Evolutionary conservation across 192 early-diverging fungal genomes (phyloP), one percentile per base, ranked within the genome.

Genomic region (Coemansia sp.): DNA sequence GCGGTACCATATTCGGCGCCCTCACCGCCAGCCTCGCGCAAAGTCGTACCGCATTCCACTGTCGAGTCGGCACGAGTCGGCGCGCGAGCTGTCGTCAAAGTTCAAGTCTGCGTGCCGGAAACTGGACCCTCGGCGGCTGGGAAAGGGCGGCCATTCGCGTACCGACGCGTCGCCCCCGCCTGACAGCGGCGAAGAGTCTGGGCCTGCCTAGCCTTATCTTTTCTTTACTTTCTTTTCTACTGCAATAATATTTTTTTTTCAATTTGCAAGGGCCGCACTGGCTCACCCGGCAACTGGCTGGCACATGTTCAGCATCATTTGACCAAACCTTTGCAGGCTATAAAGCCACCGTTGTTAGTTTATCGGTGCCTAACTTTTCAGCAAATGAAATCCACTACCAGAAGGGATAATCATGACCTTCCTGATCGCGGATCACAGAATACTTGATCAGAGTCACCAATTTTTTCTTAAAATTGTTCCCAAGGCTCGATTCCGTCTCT

Each of bases 21-120:
- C 61, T 36, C 57, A 31, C 19, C 48, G 48, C 42, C 57, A 62
- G 55, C 36, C 66, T 11, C 57, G 66, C 2, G 42, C 73, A 57
- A 69, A 63, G 59, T 65, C 64, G 21, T 66, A 78, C 50, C 67
- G 63, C 57, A 60, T 60, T 55, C 58, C 22, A 20, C 38, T 55
- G 14, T 17, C 60, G 6, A 40, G 36, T 31, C 28, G 44, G 28
- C 75, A 71, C 20, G 36, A 52, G 17, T 66, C 64, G 19, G 64
- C 69, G 22, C 64, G 72, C 47, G 77, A 80, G 7, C 58, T 80
- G 15, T 74, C 77, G 40, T 71, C 71, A 5, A 71, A 69, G 48
- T 44, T 80, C 57, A 80, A 80, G 62, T 74, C 71, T 11, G 77
- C 77, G 11, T 80, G 72, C 59, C 71, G 72, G 53, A 70, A 69